Percentiles rank a stretch among this genome's conserved stretches.
These are phyloP conservation scores for Blastobotrys muscicola DNA, from an alignment of 805 yeast genomes.

Conservation along the genomic window DNA sequence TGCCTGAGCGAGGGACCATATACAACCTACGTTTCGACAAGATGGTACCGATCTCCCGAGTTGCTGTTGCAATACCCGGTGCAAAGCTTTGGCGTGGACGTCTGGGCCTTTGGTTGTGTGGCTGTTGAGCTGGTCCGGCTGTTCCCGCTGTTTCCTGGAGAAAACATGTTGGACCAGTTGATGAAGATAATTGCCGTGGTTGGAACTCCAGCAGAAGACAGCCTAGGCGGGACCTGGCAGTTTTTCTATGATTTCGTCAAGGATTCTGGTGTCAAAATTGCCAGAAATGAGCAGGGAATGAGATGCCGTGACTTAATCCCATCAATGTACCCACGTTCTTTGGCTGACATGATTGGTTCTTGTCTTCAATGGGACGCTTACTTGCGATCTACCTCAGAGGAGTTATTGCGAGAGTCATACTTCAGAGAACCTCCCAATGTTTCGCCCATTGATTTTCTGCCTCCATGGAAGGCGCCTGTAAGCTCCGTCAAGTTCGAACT, in stretches of 20 bases:
- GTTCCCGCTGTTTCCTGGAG: conserved; percentile 77
- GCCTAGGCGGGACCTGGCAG: conserved; percentile 13
- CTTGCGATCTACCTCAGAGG: conserved; percentile 14
- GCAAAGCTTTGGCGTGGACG: conserved; percentile 74
- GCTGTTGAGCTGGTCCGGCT: conserved; percentile 78
- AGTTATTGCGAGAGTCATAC: conserved; percentile 11
- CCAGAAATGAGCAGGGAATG: conserved; percentile 28
- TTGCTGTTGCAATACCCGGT: conserved; percentile 65
- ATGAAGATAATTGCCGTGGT: conserved; percentile 55
- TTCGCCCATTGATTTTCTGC: background rate
- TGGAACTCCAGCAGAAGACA: conserved; percentile 55
- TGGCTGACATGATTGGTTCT: conserved; percentile 9
- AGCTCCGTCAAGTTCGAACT: background rate
- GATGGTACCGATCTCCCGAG: conserved; percentile 97
- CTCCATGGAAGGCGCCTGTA: background rate
- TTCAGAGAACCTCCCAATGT: conserved; percentile 5
- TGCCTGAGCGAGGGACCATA: conserved; percentile 49
- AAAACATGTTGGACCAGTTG: conserved; percentile 68
- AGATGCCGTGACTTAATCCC: conserved; percentile 1
- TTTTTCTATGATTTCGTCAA: conserved; percentile 7
- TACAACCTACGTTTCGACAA: conserved; percentile 85
- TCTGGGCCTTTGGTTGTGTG: conserved; percentile 90
- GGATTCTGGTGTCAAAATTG: conserved; percentile 12
- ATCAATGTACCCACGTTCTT: background rate
- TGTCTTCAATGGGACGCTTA: conserved; percentile 75